Percentiles rank a stretch among this genome's conserved stretches.
Evolutionary conservation across 768 basidiomycete genomes (phyloP).

Genomic region (Lactarius tabidus): DNA sequence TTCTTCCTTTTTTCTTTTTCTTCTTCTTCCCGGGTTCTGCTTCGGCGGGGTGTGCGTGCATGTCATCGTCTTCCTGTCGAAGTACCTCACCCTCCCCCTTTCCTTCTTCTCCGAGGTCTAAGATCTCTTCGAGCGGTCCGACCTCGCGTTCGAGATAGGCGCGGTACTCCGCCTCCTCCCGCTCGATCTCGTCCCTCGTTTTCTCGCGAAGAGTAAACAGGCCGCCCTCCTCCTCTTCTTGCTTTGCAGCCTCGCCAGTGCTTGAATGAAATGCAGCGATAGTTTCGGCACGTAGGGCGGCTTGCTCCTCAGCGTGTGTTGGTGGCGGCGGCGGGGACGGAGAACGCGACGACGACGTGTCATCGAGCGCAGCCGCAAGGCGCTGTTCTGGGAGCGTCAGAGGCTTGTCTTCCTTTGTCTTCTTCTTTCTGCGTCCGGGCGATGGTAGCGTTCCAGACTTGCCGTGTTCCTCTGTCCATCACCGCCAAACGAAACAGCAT

Average conservation of each 20-base stretch:
- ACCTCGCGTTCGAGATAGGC: slow-evolving; percentile 78
- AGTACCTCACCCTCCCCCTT: slow-evolving; percentile 28
- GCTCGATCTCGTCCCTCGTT: slow-evolving; percentile 69
- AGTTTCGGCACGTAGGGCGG: slow-evolving; percentile 69
- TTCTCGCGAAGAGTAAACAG: slow-evolving; percentile 72
- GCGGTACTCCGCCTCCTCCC: slow-evolving; percentile 83
- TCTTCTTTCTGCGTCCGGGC: slow-evolving; percentile 29
- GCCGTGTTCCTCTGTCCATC: slow-evolving; percentile 57
- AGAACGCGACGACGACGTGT: slow-evolving; percentile 58
- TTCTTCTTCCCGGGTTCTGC: slow-evolving; percentile 35
- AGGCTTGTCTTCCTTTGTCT: slow-evolving; percentile 68
- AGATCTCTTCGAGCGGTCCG: slow-evolving; percentile 64
- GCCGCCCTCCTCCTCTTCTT: slow-evolving; percentile 56
- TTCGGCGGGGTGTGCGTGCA: slow-evolving; percentile 30
- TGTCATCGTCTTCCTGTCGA: slow-evolving; percentile 30
- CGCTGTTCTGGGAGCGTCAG: slow-evolving; percentile 71
- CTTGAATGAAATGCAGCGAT: slow-evolving; percentile 74
- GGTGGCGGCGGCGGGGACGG: slow-evolving; percentile 38
- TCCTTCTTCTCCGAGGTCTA: slow-evolving; percentile 48
- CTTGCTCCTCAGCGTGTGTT: slow-evolving; percentile 80
- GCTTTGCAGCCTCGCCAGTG: slow-evolving; percentile 35
- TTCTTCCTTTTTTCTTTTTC: slow-evolving; percentile 28
- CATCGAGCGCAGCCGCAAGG: slow-evolving; percentile 55
- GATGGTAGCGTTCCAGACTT: slow-evolving; percentile 39
- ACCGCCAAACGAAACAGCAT: not conserved